Conservation (phyloP, 2,329 filamentous ascomycete species). For the Botryotinia calthae region DNA sequence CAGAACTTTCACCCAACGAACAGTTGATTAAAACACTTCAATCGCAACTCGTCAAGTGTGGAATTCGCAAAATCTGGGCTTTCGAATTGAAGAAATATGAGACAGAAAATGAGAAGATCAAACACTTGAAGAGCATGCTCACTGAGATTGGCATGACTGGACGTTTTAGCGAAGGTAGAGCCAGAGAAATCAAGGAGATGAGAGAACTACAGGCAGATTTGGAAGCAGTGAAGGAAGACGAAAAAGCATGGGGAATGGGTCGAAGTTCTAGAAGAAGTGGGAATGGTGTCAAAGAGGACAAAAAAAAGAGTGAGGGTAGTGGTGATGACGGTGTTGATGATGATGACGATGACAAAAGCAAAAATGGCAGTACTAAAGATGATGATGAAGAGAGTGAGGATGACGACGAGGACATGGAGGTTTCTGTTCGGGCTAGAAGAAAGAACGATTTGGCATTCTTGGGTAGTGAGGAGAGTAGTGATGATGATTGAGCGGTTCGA, state of each 20-base stretch:
- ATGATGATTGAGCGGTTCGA: constrained; percentile 25
- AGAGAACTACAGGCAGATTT: constrained; percentile 82
- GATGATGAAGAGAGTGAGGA: constrained; percentile 36
- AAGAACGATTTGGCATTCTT: constrained; percentile 60
- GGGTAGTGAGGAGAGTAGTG: constrained; percentile 62
- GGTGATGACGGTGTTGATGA: constrained; percentile 31
- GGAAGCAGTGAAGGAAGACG: constrained; percentile 79
- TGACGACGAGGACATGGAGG: constrained; percentile 8
- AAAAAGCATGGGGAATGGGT: constrained; percentile 69
- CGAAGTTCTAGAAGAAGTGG: constrained; percentile 39
- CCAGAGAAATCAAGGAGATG: constrained; percentile 80
- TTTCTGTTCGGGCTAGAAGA: constrained; percentile 20
- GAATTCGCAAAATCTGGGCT: constrained; percentile 87
- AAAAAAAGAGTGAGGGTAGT: constrained; percentile 30
- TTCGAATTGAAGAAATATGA: constrained; percentile 75
- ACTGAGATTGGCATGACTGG: constrained; percentile 83
- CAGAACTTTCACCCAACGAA: constrained; percentile 57
- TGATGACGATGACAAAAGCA: constrained; percentile 17
- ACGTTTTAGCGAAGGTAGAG: constrained; percentile 80
- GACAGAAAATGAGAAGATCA: constrained; percentile 77
- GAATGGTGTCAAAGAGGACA: constrained; percentile 29
- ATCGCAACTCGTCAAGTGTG: constrained; percentile 82
- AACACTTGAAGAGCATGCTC: constrained; percentile 75
- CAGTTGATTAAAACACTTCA: constrained; percentile 87
- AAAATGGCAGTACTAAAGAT: constrained; percentile 20